phyloP scores from a whole-genome alignment of 148 eudicot species.

The Beta vulgaris region DNA sequence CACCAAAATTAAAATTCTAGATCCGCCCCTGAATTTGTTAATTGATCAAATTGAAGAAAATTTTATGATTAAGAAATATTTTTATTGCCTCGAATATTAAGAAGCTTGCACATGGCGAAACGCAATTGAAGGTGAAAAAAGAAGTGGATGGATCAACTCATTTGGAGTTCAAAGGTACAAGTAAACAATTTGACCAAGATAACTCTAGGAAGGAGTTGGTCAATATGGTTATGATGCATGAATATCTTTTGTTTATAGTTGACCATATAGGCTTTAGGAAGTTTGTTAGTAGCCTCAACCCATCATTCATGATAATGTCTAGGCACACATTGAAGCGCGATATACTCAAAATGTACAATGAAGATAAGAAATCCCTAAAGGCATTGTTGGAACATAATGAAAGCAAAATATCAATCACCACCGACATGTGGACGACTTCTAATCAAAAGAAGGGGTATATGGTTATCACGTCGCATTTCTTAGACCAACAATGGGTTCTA shows the following conservation, averaged over 20 bases:
- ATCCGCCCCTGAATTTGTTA: too few species aligned
- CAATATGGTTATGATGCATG: not conserved
- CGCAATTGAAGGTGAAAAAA: too few species aligned
- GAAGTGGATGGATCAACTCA: too few species aligned
- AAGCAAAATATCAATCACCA: not conserved
- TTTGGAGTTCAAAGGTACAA: not conserved
- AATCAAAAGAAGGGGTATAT: constrained; percentile 18
- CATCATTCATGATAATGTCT: not conserved
- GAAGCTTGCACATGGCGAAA: too few species aligned
- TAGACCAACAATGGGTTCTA: constrained; percentile 7
- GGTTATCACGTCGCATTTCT: constrained; percentile 3
- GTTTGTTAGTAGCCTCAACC: not conserved
- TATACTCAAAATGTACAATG: constrained; percentile 2
- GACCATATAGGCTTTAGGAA: not conserved
- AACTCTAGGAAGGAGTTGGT: not conserved
- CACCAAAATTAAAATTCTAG: too few species aligned
- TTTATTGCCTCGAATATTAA: too few species aligned
- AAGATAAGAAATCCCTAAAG: not conserved
- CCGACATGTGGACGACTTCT: constrained; percentile 10
- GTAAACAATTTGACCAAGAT: not conserved
- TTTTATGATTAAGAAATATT: too few species aligned
- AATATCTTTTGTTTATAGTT: too few species aligned
- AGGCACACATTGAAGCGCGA: not conserved
- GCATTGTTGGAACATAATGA: not conserved
- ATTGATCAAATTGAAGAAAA: too few species aligned